Base-by-base conservation (phyloP, 805 yeast genomes). In the Hanseniaspora lachancei region DNA sequence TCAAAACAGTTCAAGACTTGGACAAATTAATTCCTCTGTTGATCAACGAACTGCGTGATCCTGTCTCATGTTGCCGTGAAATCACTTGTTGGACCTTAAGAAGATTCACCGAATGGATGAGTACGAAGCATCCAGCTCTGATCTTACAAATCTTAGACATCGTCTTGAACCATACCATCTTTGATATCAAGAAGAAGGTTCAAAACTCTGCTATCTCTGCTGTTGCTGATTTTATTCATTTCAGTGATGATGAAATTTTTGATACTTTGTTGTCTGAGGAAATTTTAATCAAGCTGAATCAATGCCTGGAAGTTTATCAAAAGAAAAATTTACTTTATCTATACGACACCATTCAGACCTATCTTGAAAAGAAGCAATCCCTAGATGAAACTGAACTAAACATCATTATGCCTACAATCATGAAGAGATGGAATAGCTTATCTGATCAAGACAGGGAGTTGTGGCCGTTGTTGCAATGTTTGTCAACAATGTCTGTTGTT, bases 1-100 rank as follows among this genome's bases (percentile, higher is more conserved):
- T 83, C 47, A 86, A 83, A 56, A 75, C 78, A 53, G 81, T 89
- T 5, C 69, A 81, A 21, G 80, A 79, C 42, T 72, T 93, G 42
- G 95, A 96, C 2, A 77, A 81, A 32, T 71, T 93, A 48, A 81
- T 91, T 36, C 96, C 96, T 39, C 89, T 82, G 65, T 73, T 93
- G 58, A 89, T 89, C 29, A 87, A 88, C 57, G 75, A 95, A 63
- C 70, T 89, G 58, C 74, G 74, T 54, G 97, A 89, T 66, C 63
- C 68, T 5, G 84, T 89, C 68, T 82, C 95, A 9, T 78, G 95
- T 21, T 95, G 93, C 5, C 77, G 97, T 61, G 95, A 88, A 68
- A 93, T 93, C 53, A 73, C 96, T 0, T 91, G 97, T 72, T 93
- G 98, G 98, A 86, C 97, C 0, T 71, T 93, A 47, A 84, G 95